These are phyloP conservation scores for Collariella sp. DNA, from an alignment of 495 filamentous ascomycete genomes.

Conservation along the genomic window DNA sequence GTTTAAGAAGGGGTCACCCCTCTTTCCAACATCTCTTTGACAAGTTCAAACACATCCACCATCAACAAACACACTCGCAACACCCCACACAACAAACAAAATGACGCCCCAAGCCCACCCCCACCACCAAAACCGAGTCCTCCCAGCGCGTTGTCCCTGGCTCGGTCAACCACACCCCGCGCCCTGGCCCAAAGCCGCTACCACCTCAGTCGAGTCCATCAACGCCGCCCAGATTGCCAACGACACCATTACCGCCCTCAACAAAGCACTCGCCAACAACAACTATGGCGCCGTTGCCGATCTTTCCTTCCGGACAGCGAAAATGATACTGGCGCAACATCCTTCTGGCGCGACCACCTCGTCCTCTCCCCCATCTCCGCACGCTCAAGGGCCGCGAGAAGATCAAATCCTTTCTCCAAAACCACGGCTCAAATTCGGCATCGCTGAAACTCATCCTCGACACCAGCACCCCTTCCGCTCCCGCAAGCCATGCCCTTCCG, in stretches of 20 bases:
- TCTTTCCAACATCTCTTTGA: too few species aligned
- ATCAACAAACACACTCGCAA: too few species aligned
- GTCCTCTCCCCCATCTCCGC: constrained; percentile 48
- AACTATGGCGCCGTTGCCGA: constrained; percentile 29
- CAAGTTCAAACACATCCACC: neutral
- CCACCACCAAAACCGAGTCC: constrained; percentile 34
- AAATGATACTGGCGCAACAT: constrained; percentile 14
- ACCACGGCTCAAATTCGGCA: too few species aligned
- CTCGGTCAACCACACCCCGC: constrained; percentile 45
- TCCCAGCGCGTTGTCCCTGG: constrained; percentile 51
- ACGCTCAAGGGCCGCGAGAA: constrained; percentile 48
- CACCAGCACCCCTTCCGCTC: too few species aligned
- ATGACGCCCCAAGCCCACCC: neutral
- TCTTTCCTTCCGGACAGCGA: constrained; percentile 39
- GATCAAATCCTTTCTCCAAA: constrained; percentile 43
- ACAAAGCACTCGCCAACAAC: constrained; percentile 32
- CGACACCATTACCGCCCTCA: constrained; percentile 40
- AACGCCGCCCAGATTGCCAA: constrained; percentile 42
- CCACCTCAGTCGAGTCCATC: constrained; percentile 20
- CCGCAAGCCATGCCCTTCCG: too few species aligned
- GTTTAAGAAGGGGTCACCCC: too few species aligned
- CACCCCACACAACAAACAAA: neutral
- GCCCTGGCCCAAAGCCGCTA: constrained; percentile 30
- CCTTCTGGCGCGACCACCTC: constrained; percentile 57
- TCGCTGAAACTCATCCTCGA: too few species aligned